phyloP scores from a whole-genome alignment of 352 stramenopile genomes.

The Pythium aphanidermatum region DNA sequence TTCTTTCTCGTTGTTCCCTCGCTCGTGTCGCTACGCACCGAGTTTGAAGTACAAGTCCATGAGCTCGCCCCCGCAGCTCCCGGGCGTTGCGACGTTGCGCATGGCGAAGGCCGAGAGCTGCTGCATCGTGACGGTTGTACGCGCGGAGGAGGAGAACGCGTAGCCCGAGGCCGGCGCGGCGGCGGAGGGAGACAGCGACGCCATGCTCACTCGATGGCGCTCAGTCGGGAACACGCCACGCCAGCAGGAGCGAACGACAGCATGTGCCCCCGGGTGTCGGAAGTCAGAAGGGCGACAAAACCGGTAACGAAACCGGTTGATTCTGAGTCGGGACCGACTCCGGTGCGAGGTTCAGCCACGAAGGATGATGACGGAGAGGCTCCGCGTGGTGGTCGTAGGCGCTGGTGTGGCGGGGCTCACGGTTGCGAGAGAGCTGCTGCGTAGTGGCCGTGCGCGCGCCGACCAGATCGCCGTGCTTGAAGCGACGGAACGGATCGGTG shows the following conservation, averaged over 20 bases:
- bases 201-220: background rate
- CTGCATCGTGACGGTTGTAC: slow-evolving; percentile 51
- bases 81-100: slow-evolving; percentile 63
- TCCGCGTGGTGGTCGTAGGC: slow-evolving; percentile 39
- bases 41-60: slow-evolving; percentile 77
- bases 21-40: slow-evolving; percentile 24
- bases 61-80: slow-evolving; percentile 34
- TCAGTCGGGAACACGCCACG: too few species aligned
- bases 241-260: too few species aligned
- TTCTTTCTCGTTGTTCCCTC: too few species aligned
- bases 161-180: background rate
- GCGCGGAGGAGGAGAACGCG: slow-evolving; percentile 10
- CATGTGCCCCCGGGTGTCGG: too few species aligned
- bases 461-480: slow-evolving; percentile 43
- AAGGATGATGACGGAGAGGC: background rate
- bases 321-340: background rate
- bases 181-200: background rate
- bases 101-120: slow-evolving; percentile 73
- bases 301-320: too few species aligned
- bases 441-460: slow-evolving; percentile 22
- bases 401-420: slow-evolving; percentile 43
- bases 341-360: background rate
- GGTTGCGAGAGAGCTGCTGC: slow-evolving; percentile 32
- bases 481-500: slow-evolving; percentile 39
- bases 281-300: too few species aligned